phyloP scores from a whole-genome alignment of 2,329 filamentous ascomycete species.

The Pseudocercospora fuligena region DNA sequence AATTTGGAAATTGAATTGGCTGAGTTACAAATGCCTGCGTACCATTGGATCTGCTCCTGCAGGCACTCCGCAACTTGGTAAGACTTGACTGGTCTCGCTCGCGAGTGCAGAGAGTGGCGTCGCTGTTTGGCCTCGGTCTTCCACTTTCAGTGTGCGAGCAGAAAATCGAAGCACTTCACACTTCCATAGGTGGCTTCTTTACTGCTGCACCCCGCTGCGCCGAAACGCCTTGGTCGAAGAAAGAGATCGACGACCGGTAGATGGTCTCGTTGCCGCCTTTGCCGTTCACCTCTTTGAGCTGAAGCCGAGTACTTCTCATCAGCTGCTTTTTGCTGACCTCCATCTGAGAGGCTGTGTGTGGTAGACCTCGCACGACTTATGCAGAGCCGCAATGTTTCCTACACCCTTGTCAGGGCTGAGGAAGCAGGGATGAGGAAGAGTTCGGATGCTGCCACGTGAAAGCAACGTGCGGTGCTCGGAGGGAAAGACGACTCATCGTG shows the following conservation, averaged over 20 bases:
- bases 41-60: conserved; percentile 3
- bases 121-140: conserved; percentile 3
- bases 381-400: background rate
- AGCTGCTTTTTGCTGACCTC: background rate
- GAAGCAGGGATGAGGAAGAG: background rate
- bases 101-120: background rate
- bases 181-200: background rate
- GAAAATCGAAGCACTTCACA: background rate
- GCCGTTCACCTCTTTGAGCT: background rate
- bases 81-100: background rate
- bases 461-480: background rate
- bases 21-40: background rate
- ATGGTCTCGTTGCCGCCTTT: background rate
- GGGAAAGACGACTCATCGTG: too few species aligned
- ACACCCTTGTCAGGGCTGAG: conserved; percentile 3
- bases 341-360: too few species aligned
- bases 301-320: background rate
- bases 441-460: background rate
- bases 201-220: background rate
- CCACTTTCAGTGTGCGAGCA: background rate
- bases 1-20: conserved; percentile 6
- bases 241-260: background rate
- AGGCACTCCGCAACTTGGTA: background rate
- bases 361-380: background rate
- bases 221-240: background rate